Percentiles rank a stretch among this genome's conserved stretches.
Conservation (phyloP, 208 protist species). For the Wallacemonas collosoma region DNA sequence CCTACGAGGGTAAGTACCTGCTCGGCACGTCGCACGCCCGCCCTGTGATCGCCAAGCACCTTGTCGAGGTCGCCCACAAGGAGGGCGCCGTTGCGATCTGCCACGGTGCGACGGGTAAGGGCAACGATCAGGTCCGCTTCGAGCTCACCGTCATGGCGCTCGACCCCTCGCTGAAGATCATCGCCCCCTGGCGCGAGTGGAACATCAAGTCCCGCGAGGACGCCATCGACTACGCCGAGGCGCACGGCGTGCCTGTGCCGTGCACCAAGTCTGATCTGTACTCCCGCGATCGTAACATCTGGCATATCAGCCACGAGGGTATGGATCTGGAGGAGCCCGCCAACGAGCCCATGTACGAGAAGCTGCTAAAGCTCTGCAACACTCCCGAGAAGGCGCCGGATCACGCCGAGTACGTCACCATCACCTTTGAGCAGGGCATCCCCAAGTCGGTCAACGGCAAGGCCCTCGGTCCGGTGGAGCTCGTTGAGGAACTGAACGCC, state of each 20-base stretch:
- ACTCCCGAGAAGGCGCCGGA: constrained; percentile 29
- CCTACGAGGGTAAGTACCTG: constrained; percentile 39
- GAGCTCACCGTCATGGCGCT: constrained; percentile 38
- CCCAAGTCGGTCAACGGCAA: constrained; percentile 25
- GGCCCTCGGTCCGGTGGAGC: constrained; percentile 20
- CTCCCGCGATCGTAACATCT: constrained; percentile 31
- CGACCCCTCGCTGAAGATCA: constrained; percentile 30
- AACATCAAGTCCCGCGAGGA: constrained; percentile 40
- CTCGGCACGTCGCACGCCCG: constrained; percentile 35
- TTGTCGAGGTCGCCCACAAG: constrained; percentile 39
- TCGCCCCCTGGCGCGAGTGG: constrained; percentile 36
- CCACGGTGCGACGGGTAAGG: constrained; percentile 33
- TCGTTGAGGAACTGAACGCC: constrained; percentile 33
- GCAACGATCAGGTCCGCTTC: constrained; percentile 32
- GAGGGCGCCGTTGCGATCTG: constrained; percentile 36
- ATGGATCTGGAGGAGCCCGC: constrained; percentile 33
- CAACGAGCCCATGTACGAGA: constrained; percentile 26
- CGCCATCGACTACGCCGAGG: constrained; percentile 36
- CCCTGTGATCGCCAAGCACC: constrained; percentile 32
- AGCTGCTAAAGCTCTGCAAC: constrained; percentile 31
- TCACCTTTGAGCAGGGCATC: constrained; percentile 30
- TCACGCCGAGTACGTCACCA: constrained; percentile 27
- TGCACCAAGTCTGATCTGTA: constrained; percentile 35
- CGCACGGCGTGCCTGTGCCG: constrained; percentile 33
- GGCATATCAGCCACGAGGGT: constrained; percentile 40